Evolutionary conservation across 192 early-diverging fungal genomes (phyloP).

Genomic region (Pilaira anomala): DNA sequence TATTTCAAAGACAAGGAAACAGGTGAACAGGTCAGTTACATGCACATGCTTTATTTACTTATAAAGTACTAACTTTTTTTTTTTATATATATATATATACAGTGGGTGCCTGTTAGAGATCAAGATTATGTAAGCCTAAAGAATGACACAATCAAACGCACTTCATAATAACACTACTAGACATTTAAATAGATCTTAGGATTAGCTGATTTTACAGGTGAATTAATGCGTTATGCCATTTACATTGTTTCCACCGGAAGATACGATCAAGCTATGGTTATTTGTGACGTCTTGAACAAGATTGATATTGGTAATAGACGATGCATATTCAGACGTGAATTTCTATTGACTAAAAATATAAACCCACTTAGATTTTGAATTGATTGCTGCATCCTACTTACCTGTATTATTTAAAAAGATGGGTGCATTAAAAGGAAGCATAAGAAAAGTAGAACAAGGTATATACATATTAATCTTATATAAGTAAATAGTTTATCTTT

Average conservation of each 20-base stretch:
- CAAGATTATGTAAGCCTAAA: slow-evolving; percentile 4
- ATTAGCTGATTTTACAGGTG: slow-evolving; percentile 59
- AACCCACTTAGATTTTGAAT: slow-evolving; percentile 1
- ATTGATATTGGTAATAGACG: slow-evolving; percentile 35
- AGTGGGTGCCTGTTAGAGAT: slow-evolving; percentile 6
- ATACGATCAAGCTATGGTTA: slow-evolving; percentile 23
- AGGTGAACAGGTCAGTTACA: not conserved
- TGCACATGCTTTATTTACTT: not conserved
- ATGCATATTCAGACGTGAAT: not conserved
- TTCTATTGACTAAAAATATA: not conserved
- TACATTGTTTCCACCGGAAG: slow-evolving; percentile 44
- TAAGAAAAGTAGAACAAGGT: slow-evolving; percentile 16
- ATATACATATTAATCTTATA: not conserved
- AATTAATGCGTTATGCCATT: slow-evolving; percentile 58
- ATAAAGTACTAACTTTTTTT: not conserved
- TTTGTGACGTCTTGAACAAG: slow-evolving; percentile 34
- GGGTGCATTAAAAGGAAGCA: slow-evolving; percentile 14
- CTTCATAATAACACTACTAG: not conserved
- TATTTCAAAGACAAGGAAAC: slow-evolving; percentile 14
- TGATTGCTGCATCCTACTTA: slow-evolving; percentile 9
- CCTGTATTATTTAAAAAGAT: slow-evolving; percentile 6
- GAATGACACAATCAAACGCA: not conserved
- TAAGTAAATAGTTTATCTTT: not conserved
- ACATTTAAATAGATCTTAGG: slow-evolving; percentile 29
- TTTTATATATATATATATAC: not conserved